Evolutionary conservation across 345 rosid genomes (phyloP).

Genomic region (Arabidopsis thaliana): DNA sequence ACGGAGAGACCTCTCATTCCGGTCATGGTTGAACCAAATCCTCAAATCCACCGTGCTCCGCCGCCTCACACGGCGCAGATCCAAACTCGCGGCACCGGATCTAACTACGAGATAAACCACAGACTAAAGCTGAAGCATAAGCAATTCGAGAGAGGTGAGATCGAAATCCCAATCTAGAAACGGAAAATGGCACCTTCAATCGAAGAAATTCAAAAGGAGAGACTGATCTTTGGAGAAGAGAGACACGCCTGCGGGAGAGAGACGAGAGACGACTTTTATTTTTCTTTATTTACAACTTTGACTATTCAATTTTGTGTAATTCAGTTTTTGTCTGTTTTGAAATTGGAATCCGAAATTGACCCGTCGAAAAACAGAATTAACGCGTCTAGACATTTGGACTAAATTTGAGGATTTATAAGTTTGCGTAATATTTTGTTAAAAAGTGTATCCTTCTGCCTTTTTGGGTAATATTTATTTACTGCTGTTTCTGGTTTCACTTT

Average conservation of each 20-base stretch:
- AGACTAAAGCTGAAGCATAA: constrained; percentile 6
- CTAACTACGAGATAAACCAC: constrained; percentile 24
- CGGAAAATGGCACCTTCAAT: constrained; percentile 16
- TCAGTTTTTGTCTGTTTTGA: constrained; percentile 4
- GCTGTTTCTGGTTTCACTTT: background rate
- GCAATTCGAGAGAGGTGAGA: constrained; percentile 18
- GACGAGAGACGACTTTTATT: constrained; percentile 31
- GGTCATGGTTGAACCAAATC: constrained; percentile 43
- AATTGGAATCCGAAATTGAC: background rate
- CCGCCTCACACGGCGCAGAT: constrained; percentile 33
- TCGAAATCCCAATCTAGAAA: constrained; percentile 24
- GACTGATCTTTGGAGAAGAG: constrained; percentile 34
- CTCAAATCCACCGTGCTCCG: constrained; percentile 38
- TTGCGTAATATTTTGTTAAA: constrained; percentile 1
- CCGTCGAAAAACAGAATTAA: background rate
- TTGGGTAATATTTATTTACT: background rate
- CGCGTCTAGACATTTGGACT: background rate
- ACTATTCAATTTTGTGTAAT: constrained; percentile 22
- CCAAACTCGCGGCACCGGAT: constrained; percentile 30
- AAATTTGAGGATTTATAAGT: background rate
- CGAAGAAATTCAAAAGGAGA: constrained; percentile 32
- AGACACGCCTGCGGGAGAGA: constrained; percentile 16
- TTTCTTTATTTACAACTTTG: constrained; percentile 26
- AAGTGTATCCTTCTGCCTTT: background rate
- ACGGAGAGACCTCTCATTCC: constrained; percentile 99